Evolutionary conservation across 1,284 basidiomycete genomes (phyloP), one percentile per base, ranked within the genome.

Genomic region (Sporisorium reilianum): DNA sequence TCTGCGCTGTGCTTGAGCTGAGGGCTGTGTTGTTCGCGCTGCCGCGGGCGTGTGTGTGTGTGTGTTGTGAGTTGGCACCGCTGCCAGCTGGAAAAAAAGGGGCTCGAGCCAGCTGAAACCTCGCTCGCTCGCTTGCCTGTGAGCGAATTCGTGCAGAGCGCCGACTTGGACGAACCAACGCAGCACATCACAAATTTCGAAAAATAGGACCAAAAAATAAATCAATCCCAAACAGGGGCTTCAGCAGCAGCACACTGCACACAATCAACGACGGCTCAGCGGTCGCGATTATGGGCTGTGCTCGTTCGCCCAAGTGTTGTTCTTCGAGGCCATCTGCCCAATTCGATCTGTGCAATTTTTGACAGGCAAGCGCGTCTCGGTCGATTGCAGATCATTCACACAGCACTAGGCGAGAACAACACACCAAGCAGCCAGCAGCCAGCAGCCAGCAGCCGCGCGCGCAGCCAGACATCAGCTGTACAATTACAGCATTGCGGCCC

Each of bases 161-260:
- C 42, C 50, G 16, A 12, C 11, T 52, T 2, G 25, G 53, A 68
- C 55, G 55, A 55, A 69, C 61, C 60, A 55, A 69, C 55, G 66
- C 66, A 55, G 64, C 60, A 69, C 56, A 54, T 69, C 60, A 69
- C 66, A 30, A 46, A 32, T 57, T 48, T 49, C 55, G 14, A 42
- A 41, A 48, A 36, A 34, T n/a, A 23, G 10, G 28, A n/a, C n/a
- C n/a, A n/a, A 57, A 41, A 40, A 45, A 30, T 34, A 56, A 57
- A 34, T 45, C 36, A 28, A 42, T 45, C 44, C 25, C 20, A 16
- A 28, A 45, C 25, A 26, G 20, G 14, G 23, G 23, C 12, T 25
- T 10, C 42, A 26, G 42, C 42, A 45, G n/a, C 23, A 45, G 23
- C 42, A 20, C 42, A 45, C 14, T 26, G 3, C 16, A 18, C 36